A percentile compares a stretch with the other conserved stretches of the same genome.
These are phyloP conservation scores for Cocos nucifera DNA, from an alignment of 176 grass and related monocot species.

Conservation along the genomic window DNA sequence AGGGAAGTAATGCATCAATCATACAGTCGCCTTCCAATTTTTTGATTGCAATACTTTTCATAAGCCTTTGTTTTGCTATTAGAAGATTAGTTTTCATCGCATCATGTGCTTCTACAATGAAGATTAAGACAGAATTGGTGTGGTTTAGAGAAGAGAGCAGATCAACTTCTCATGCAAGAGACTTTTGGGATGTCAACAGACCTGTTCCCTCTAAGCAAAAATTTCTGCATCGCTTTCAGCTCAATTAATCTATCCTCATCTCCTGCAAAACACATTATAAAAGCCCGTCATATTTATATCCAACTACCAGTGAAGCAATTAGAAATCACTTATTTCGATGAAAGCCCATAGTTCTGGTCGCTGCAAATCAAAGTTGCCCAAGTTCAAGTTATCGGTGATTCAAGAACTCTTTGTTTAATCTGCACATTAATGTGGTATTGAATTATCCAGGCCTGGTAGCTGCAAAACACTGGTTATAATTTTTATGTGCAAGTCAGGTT, in stretches of 20 bases:
- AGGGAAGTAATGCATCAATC: not conserved
- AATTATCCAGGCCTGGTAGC: too few relatives aligned
- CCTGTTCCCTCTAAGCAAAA: conserved; percentile 69
- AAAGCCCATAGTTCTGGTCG: too few relatives aligned
- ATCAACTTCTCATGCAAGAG: not conserved
- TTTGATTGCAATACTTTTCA: conserved; percentile 59
- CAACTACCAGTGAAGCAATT: too few relatives aligned
- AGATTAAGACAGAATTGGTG: too few relatives aligned
- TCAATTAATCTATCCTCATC: conserved; percentile 72
- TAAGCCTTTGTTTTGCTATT: conserved; percentile 49
- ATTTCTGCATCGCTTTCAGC: conserved; percentile 78
- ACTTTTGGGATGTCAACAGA: conserved; percentile 17
- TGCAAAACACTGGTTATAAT: too few relatives aligned
- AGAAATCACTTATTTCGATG: too few relatives aligned
- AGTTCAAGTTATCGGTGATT: conserved; percentile 50
- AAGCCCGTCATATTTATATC: not conserved
- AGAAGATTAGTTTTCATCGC: conserved; percentile 41
- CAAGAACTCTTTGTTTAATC: conserved; percentile 67
- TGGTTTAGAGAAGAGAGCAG: too few relatives aligned
- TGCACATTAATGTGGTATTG: conserved; percentile 5
- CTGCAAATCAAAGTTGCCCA: conserved; percentile 54
- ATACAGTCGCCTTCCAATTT: conserved; percentile 68
- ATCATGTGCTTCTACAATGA: not conserved
- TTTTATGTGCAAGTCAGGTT: too few relatives aligned
- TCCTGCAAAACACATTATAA: conserved; percentile 33